A percentile compares a stretch with the other conserved stretches of the same genome.
Evolutionary conservation across 371 early-diverging fungal species (phyloP).

Genomic region (Mucor circinelloides): DNA sequence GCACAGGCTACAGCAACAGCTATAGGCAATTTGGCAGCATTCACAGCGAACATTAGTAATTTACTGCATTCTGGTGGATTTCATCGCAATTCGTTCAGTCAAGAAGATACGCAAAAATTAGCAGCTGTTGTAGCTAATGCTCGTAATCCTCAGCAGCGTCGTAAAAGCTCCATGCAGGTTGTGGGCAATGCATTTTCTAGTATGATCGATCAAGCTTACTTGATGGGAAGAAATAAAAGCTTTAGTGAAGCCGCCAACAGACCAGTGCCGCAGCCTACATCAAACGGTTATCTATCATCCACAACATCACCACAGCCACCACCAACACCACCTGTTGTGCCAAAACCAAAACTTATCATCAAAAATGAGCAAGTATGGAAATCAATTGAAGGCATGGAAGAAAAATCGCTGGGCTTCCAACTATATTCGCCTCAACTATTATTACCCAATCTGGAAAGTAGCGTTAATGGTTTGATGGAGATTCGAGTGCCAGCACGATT

Average conservation of each 20-base stretch:
- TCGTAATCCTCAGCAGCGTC: constrained; percentile 11
- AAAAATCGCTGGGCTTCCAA: constrained; percentile 49
- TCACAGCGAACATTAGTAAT: constrained; percentile 38
- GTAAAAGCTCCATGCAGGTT: constrained; percentile 20
- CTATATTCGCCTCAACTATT: constrained; percentile 52
- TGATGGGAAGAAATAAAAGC: constrained; percentile 5
- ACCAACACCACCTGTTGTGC: background rate
- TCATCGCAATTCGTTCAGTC: constrained; percentile 23
- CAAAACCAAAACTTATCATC: constrained; percentile 47
- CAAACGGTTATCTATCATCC: background rate
- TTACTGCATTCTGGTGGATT: constrained; percentile 25
- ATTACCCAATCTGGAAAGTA: constrained; percentile 53
- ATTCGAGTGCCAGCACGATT: constrained; percentile 59
- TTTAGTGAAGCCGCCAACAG: background rate
- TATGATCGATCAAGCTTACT: constrained; percentile 12
- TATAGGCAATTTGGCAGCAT: constrained; percentile 42
- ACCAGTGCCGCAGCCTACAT: background rate
- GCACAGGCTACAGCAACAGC: constrained; percentile 26
- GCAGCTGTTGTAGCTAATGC: constrained; percentile 21
- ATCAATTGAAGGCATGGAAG: constrained; percentile 39
- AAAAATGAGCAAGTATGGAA: constrained; percentile 56
- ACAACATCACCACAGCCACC: no score
- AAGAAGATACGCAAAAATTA: constrained; percentile 34
- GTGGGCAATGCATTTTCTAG: constrained; percentile 17
- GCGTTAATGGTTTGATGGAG: constrained; percentile 57